Base-by-base conservation (phyloP, 257 asterid genomes). In the Echium plantagineum region DNA sequence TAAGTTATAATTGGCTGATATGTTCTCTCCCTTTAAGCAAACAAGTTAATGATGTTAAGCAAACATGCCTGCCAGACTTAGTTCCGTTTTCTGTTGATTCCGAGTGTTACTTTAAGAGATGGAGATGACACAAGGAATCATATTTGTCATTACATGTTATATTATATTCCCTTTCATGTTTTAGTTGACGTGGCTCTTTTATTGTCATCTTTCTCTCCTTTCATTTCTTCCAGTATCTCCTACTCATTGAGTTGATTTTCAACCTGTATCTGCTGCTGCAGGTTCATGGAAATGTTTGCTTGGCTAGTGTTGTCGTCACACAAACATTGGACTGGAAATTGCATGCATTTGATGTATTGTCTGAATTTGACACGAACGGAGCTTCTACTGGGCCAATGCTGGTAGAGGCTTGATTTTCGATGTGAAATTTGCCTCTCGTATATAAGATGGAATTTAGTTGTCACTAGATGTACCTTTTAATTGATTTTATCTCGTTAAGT, bases 241-340 rank as follows among this genome's bases (percentile, higher is more conserved):
- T 7, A 20, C 18, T 10, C n/a, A 20, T 69, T 18, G 53, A 55
- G 30, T 62, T 10, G 9, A 38, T 49, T 31, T 59, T 59, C 52
- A 35, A 24, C 30, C 42, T 64, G 21, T 55, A 52, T 32, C 68
- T 60, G 63, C 73, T 74, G 61, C 53, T 74, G 74, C 90, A 91
- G 98, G 95, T 93, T 67, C 98, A 93, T 81, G 96, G 97, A 63
- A 93, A 93, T 81, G 98, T 93, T 77, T 93, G 90, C 65, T 75
- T 81, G 87, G 84, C 95, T 74, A 93, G 97, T 77, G 97, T 93
- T 77, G 97, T 93, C 61, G 98, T 89, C 66, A 93, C 98, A 13
- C 90, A 81, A 77, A 93, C 97, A 35, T 70, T 93, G 85, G 98
- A 89, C 83, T 93, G 97, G 98, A 93, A 93, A 68, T 82, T 89